Percentiles rank a stretch among this genome's conserved stretches.
Conservation (phyloP, 106 monocot genomes). For the Allium fistulosum region DNA sequence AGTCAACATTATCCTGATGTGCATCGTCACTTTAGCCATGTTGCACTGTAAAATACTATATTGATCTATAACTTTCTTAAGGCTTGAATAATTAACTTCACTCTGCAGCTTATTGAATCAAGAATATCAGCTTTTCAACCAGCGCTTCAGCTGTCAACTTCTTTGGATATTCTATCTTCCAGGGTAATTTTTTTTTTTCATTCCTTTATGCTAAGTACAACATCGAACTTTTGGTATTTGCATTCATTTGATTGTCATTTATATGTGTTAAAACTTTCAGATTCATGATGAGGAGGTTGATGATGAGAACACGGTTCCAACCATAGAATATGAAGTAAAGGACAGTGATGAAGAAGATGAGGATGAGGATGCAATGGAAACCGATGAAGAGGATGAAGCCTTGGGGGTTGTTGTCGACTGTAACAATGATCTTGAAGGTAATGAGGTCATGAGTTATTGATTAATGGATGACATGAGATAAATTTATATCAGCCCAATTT, state of each 20-base stretch:
- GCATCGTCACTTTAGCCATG: too few relatives aligned
- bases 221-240: background rate
- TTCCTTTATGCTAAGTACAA: too few relatives aligned
- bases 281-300: slow-evolving; percentile 39
- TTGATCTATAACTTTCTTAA: background rate
- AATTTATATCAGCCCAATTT: too few relatives aligned
- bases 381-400: slow-evolving; percentile 27
- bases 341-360: slow-evolving; percentile 68
- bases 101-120: slow-evolving; percentile 3
- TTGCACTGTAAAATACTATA: background rate
- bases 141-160: slow-evolving; percentile 6
- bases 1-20: too few relatives aligned
- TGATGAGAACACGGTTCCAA: slow-evolving; percentile 8
- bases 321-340: slow-evolving; percentile 34
- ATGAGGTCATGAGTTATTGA: slow-evolving; percentile 68
- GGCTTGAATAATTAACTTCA: background rate
- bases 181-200: background rate
- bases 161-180: slow-evolving; percentile 1
- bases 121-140: slow-evolving; percentile 2
- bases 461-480: background rate
- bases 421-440: slow-evolving; percentile 44
- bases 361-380: slow-evolving; percentile 42
- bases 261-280: slow-evolving; percentile 10
- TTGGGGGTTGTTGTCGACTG: slow-evolving; percentile 32
- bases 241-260: background rate